Conservation (phyloP, 2,329 filamentous ascomycete genomes). For the Fusarium buxicola region DNA sequence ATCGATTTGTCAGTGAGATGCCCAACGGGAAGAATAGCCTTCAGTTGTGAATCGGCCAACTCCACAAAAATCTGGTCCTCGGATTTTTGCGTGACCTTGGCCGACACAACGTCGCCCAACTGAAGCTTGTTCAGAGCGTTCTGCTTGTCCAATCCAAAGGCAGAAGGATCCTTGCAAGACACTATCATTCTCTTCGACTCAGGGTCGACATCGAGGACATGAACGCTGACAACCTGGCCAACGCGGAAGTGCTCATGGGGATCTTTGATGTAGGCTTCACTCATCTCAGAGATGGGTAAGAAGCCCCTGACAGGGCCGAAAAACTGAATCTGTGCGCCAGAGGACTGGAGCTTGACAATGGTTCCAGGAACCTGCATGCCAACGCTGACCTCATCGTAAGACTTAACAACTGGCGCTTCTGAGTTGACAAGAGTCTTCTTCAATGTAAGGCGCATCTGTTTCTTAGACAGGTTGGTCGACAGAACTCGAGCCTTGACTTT, state of each 20-base stretch:
- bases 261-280: conserved; percentile 92
- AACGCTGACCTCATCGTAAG: conserved; percentile 77
- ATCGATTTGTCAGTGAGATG: conserved; percentile 88
- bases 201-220: conserved; percentile 83
- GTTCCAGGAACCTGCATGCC: conserved; percentile 88
- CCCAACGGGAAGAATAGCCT: conserved; percentile 78
- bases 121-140: conserved; percentile 79
- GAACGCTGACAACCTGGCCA: conserved; percentile 92
- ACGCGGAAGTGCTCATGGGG: conserved; percentile 88
- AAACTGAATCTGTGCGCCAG: conserved; percentile 91
- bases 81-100: conserved; percentile 83
- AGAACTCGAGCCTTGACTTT: conserved; percentile 88
- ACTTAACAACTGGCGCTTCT: conserved; percentile 81
- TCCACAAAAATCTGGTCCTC: conserved; percentile 82
- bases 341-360: conserved; percentile 81
- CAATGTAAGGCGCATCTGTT: conserved; percentile 85
- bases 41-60: conserved; percentile 77
- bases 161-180: conserved; percentile 90
- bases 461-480: conserved; percentile 79
- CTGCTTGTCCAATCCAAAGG: conserved; percentile 80
- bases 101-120: conserved; percentile 80
- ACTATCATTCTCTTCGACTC: conserved; percentile 80
- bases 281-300: conserved; percentile 96
- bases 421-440: conserved; percentile 97
- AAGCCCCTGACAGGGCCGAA: conserved; percentile 87